Percentiles rank a stretch among this genome's conserved stretches.
Evolutionary conservation across 805 yeast species (phyloP).

Genomic region (Candida broadrunensis): DNA sequence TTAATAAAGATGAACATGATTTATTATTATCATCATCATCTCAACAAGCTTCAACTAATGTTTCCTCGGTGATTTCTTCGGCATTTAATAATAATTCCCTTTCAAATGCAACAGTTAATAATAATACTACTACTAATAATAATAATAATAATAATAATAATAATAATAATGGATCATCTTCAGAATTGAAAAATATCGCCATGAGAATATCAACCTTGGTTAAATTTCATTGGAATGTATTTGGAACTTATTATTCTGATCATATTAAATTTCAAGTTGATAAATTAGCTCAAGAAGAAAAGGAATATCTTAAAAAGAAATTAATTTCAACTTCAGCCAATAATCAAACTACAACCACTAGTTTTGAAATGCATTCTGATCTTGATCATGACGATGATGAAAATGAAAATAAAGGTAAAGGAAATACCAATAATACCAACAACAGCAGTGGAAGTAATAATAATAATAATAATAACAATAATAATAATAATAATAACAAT

Average conservation of each 20-base stretch:
- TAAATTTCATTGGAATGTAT: constrained; percentile 81
- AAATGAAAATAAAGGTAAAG: background rate
- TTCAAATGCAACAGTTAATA: background rate
- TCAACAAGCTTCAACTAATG: background rate
- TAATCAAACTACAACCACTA: background rate
- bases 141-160: background rate
- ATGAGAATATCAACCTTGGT: constrained; percentile 62
- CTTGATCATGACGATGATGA: too few species aligned
- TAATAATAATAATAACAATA: background rate
- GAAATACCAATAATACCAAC: background rate
- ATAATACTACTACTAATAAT: background rate
- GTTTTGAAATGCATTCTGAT: too few species aligned
- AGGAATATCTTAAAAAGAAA: background rate
- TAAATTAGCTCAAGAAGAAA: constrained; percentile 2
- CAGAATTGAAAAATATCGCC: constrained; percentile 56
- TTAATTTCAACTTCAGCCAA: background rate
- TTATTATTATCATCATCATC: background rate
- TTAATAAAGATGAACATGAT: constrained; percentile 7
- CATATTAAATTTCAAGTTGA: constrained; percentile 11
- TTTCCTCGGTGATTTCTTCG: constrained; percentile 1
- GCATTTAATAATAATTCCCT: background rate
- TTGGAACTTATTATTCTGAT: constrained; percentile 65
- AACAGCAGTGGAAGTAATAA: background rate
- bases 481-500: background rate
- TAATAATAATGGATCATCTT: background rate